phyloP scores from a whole-genome alignment of 2,329 filamentous ascomycete genomes.

The Aspergillus neoniger region DNA sequence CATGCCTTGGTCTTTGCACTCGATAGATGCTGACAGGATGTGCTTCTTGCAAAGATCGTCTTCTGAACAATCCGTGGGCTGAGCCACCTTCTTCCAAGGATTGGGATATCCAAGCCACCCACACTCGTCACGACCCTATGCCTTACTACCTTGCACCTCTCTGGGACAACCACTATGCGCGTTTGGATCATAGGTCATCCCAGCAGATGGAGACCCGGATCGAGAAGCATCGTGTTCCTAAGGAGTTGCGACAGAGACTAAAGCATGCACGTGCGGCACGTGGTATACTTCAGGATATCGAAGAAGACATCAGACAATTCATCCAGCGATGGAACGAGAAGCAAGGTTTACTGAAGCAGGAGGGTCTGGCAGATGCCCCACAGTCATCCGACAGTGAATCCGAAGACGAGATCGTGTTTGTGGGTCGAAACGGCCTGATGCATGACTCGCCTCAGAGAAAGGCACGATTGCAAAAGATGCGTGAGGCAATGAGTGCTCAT shows the following conservation, averaged over 20 bases:
- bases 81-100: constrained; percentile 80
- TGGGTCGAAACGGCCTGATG: constrained; percentile 69
- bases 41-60: constrained; percentile 62
- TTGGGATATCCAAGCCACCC: constrained; percentile 79
- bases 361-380: constrained; percentile 49
- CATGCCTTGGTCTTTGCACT: background rate
- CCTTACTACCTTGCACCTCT: constrained; percentile 87
- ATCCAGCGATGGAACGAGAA: constrained; percentile 62
- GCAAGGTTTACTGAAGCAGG: constrained; percentile 51
- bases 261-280: constrained; percentile 80
- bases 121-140: constrained; percentile 70
- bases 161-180: constrained; percentile 68
- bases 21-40: constrained; percentile 26
- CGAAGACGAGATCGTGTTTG: constrained; percentile 91
- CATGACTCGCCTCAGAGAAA: constrained; percentile 58
- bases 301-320: constrained; percentile 79
- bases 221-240: constrained; percentile 62
- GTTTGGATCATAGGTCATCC: constrained; percentile 40
- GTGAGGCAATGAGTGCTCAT: constrained; percentile 29
- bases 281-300: constrained; percentile 77
- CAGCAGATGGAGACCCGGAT: constrained; percentile 38
- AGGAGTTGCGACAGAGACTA: constrained; percentile 75
- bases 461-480: constrained; percentile 52
- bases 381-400: constrained; percentile 50
- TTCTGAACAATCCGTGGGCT: constrained; percentile 82